phyloP scores from a whole-genome alignment of 148 eudicot species.

The Suaeda aralocaspica region DNA sequence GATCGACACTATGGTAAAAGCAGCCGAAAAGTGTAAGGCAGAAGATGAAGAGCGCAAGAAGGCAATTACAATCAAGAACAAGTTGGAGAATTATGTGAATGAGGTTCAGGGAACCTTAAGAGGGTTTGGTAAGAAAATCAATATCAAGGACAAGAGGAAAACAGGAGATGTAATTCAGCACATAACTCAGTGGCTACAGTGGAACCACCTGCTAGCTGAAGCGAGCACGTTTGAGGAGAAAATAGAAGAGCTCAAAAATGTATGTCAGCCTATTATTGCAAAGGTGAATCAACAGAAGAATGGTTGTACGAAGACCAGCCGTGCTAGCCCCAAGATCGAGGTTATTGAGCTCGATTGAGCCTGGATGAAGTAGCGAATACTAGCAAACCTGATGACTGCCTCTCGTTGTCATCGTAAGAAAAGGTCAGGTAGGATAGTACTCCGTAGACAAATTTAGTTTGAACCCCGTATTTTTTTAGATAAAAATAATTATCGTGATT shows the following conservation, averaged over 20 bases:
- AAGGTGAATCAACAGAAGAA: neutral
- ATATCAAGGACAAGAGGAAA: slow-evolving; percentile 3
- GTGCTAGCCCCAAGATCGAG: neutral
- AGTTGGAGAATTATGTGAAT: neutral
- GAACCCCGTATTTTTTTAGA: too few species aligned
- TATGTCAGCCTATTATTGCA: neutral
- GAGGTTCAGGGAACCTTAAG: neutral
- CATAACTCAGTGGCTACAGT: neutral
- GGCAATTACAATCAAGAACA: neutral
- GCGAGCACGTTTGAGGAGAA: neutral
- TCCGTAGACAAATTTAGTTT: too few species aligned
- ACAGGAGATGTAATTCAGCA: neutral
- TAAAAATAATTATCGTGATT: too few species aligned
- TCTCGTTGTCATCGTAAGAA: neutral
- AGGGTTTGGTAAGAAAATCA: neutral
- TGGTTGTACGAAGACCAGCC: neutral
- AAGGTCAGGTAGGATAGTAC: too few species aligned
- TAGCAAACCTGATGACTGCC: neutral
- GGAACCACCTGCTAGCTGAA: neutral
- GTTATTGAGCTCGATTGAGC: neutral
- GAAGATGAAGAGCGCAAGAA: slow-evolving; percentile 7
- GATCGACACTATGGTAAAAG: neutral
- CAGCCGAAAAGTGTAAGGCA: neutral
- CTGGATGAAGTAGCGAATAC: neutral
- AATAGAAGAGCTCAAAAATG: slow-evolving; percentile 1